Evolutionary conservation across 2,329 filamentous ascomycete genomes (phyloP).

Genomic region (Alternaria sp.): DNA sequence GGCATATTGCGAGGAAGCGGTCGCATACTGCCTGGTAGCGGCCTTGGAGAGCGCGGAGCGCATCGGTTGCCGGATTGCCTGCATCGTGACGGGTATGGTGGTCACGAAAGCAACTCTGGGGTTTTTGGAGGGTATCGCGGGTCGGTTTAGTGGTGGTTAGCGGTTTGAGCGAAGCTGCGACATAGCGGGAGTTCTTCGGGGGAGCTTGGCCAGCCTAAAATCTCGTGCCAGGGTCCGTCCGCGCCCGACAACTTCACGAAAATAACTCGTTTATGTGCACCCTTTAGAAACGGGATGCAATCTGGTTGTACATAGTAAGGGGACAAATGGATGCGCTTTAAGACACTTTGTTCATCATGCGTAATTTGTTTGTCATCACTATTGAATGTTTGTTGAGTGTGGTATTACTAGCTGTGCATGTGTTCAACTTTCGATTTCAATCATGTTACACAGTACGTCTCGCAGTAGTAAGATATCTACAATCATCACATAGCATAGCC

Average conservation of each 20-base stretch:
- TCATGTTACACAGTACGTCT: background rate
- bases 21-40: conserved; percentile 81
- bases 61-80: conserved; percentile 80
- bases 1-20: conserved; percentile 66
- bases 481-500: background rate
- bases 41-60: conserved; percentile 73
- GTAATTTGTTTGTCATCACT: background rate
- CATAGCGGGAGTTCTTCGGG: conserved; percentile 32
- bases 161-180: conserved; percentile 35
- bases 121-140: conserved; percentile 23
- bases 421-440: background rate
- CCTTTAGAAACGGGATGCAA: background rate
- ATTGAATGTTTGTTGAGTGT: background rate
- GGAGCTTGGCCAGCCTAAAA: conserved; percentile 30
- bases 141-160: conserved; percentile 29
- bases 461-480: background rate
- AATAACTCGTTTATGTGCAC: conserved; percentile 20
- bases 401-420: background rate
- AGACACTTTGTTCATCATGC: background rate
- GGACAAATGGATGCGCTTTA: background rate
- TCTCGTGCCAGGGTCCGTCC: conserved; percentile 21
- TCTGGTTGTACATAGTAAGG: background rate
- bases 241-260: conserved; percentile 28
- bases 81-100: conserved; percentile 68
- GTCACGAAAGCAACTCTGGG: conserved; percentile 38